These are phyloP conservation scores for Litchi chinensis DNA, from an alignment of 345 rosid species.

Conservation along the genomic window DNA sequence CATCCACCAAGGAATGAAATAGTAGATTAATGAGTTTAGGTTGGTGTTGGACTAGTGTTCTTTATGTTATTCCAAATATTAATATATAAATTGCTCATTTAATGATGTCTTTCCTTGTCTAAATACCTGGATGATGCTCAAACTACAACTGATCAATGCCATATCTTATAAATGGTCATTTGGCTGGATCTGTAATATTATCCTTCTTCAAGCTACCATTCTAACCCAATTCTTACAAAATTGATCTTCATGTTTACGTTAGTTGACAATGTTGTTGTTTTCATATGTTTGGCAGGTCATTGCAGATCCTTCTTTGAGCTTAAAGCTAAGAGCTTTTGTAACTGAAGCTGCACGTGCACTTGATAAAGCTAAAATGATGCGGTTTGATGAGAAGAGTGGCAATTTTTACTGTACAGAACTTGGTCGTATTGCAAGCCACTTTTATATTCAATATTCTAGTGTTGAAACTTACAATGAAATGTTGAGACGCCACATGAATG, in stretches of 20 bases:
- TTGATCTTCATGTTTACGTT: background rate
- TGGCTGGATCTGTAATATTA: background rate
- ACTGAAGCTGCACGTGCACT: constrained; percentile 97
- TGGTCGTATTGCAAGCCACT: constrained; percentile 99
- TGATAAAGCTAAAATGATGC: constrained; percentile 99
- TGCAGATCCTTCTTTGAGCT: constrained; percentile 83
- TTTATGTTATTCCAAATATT: background rate
- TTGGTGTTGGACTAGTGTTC: background rate
- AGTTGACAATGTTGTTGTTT: background rate
- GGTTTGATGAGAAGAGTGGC: constrained; percentile 98
- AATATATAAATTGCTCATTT: background rate
- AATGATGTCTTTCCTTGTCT: background rate
- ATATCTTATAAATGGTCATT: background rate
- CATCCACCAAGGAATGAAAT: background rate
- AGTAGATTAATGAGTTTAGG: background rate
- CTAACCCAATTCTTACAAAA: constrained; percentile 14
- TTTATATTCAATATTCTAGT: constrained; percentile 94
- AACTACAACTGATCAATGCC: background rate
- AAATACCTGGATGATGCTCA: background rate
- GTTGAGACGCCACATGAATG: constrained; percentile 93
- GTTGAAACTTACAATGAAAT: constrained; percentile 97
- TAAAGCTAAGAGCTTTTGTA: constrained; percentile 87
- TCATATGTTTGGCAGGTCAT: constrained; percentile 54
- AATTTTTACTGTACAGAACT: constrained; percentile 97
- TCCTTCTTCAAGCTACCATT: background rate